phyloP scores from a whole-genome alignment of 202 grass and related monocot genomes.

The Musa balbisiana region DNA sequence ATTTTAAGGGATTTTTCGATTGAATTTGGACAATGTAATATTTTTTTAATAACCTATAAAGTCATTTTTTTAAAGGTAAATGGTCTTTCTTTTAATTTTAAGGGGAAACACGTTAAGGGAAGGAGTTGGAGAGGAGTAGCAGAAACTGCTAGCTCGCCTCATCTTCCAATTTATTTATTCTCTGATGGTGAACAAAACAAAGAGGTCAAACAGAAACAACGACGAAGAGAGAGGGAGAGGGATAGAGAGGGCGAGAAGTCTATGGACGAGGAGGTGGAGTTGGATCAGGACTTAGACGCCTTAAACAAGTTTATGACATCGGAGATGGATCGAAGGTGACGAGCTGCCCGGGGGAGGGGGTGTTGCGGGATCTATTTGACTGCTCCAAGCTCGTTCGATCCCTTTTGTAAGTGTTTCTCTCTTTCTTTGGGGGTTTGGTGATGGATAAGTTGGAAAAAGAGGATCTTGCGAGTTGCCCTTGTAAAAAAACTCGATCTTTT shows the following conservation, averaged over 20 bases:
- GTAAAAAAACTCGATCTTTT: neutral
- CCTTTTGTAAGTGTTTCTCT: neutral
- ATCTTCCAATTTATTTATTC: neutral
- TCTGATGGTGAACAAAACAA: neutral
- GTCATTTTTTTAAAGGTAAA: too few species aligned
- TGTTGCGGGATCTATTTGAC: neutral
- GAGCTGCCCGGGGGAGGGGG: neutral
- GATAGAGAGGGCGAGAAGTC: neutral
- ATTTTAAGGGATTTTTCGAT: too few species aligned
- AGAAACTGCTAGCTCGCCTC: neutral
- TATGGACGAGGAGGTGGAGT: neutral
- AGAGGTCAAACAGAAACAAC: neutral
- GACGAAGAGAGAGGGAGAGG: neutral
- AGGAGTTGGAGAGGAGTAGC: neutral
- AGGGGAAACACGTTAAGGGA: neutral
- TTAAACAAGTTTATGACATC: neutral
- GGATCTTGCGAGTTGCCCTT: neutral
- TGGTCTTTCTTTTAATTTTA: too few species aligned
- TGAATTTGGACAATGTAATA: too few species aligned
- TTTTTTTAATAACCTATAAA: too few species aligned
- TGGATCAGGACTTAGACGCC: neutral
- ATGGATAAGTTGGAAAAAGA: neutral
- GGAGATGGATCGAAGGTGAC: constrained; percentile 13
- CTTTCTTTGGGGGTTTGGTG: neutral
- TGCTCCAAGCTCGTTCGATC: neutral